Percentiles rank a stretch among this genome's conserved stretches.
phyloP scores from a whole-genome alignment of 108 stramenopile species.

The Aureococcus anophagefferens region DNA sequence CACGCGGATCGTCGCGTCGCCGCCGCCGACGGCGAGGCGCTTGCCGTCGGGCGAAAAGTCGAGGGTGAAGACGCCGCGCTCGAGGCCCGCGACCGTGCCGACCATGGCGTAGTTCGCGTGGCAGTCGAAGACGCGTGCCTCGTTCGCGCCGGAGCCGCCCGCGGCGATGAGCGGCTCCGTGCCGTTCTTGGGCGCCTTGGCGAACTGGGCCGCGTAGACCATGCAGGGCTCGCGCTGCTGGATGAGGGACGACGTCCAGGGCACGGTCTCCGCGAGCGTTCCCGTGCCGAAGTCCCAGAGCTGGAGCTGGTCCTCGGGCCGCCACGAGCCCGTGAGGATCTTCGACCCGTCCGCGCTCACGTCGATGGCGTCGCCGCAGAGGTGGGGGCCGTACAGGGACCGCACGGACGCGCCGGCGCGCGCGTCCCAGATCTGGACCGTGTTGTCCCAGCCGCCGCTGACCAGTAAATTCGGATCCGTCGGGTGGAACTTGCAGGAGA shows the following conservation, averaged over 20 bases:
- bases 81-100: slow-evolving; percentile 43
- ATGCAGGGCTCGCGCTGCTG: slow-evolving; percentile 25
- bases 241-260: slow-evolving; percentile 23
- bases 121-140: slow-evolving; percentile 46
- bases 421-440: slow-evolving; percentile 49
- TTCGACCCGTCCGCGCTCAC: slow-evolving; percentile 8
- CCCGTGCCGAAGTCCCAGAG: slow-evolving; percentile 47
- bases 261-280: slow-evolving; percentile 23
- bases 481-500: slow-evolving; percentile 38
- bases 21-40: slow-evolving; percentile 21
- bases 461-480: slow-evolving; percentile 31
- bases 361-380: slow-evolving; percentile 47
- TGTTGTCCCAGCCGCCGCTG: slow-evolving; percentile 54
- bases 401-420: slow-evolving; percentile 26
- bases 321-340: slow-evolving; percentile 43
- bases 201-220: slow-evolving; percentile 52
- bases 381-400: slow-evolving; percentile 45
- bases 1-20: slow-evolving; percentile 19
- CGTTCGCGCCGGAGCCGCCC: slow-evolving; percentile 49
- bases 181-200: not conserved
- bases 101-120: slow-evolving; percentile 33
- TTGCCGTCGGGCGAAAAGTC: slow-evolving; percentile 37
- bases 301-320: slow-evolving; percentile 39
- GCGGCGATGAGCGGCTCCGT: slow-evolving; percentile 35
- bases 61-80: slow-evolving; percentile 43